These are phyloP conservation scores for Austropuccinia psidii DNA, from an alignment of 1,284 basidiomycete genomes.

Conservation along the genomic window DNA sequence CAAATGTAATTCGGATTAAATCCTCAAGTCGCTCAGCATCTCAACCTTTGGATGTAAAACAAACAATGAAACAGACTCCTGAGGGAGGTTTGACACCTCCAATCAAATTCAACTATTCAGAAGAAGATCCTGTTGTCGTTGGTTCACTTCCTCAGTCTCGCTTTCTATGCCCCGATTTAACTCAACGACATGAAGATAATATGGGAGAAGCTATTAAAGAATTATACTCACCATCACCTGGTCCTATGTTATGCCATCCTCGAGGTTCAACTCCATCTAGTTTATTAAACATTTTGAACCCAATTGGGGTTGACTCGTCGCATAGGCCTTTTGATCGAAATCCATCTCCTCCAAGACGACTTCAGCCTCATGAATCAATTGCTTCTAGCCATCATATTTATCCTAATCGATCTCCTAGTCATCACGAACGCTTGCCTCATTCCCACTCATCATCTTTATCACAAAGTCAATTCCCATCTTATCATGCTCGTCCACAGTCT, in stretches of 20 bases:
- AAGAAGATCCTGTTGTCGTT: background rate
- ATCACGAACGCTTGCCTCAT: too few relatives aligned
- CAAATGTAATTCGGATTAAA: slow-evolving; percentile 29
- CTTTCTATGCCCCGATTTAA: background rate
- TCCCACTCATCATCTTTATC: too few relatives aligned
- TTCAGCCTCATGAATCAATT: background rate
- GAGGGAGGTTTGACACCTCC: too few relatives aligned
- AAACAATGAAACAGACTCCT: background rate
- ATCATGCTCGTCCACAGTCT: too few relatives aligned
- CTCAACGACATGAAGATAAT: background rate
- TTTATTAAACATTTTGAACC: slow-evolving; percentile 26
- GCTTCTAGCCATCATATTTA: background rate
- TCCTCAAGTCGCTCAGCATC: slow-evolving; percentile 11
- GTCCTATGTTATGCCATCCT: background rate
- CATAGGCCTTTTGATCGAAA: background rate
- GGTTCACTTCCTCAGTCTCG: background rate
- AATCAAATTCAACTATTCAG: too few relatives aligned
- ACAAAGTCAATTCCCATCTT: too few relatives aligned
- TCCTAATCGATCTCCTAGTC: too few relatives aligned
- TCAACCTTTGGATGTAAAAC: background rate
- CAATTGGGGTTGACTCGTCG: background rate
- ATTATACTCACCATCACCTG: background rate
- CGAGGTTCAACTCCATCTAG: slow-evolving; percentile 21
- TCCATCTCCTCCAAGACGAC: background rate
- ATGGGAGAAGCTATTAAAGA: background rate